Evolutionary conservation across 108 stramenopile genomes (phyloP).

Genomic region (Asterionellopsis glacialis): DNA sequence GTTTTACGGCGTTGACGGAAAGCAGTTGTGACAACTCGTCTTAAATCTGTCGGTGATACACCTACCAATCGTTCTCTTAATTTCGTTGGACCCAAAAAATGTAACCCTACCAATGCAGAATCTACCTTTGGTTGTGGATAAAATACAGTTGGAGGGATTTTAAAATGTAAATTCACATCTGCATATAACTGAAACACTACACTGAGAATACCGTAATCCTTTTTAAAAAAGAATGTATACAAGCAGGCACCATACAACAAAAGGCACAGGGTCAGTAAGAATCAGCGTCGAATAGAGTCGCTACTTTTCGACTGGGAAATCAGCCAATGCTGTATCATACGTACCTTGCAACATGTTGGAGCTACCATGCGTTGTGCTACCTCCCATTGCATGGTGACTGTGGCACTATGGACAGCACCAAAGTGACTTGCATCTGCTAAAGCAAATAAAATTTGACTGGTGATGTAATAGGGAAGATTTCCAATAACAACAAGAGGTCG

Average conservation of each 20-base stretch:
- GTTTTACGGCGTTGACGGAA: conserved; percentile 97
- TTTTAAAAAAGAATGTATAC: neutral
- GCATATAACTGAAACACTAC: conserved; percentile 95
- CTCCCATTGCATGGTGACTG: conserved; percentile 97
- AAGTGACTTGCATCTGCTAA: conserved; percentile 88
- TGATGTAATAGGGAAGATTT: conserved; percentile 97
- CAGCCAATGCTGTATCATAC: too few relatives aligned
- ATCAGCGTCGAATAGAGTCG: conserved; percentile 3
- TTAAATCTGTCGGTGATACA: conserved; percentile 68
- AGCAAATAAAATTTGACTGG: conserved; percentile 92
- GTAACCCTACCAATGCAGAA: conserved; percentile 88
- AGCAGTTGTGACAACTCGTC: conserved; percentile 78
- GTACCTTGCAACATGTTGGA: conserved; percentile 45
- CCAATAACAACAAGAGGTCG: conserved; percentile 90
- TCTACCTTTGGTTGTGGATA: conserved; percentile 97
- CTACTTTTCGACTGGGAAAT: too few relatives aligned
- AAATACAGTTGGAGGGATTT: conserved; percentile 97
- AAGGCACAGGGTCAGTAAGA: neutral
- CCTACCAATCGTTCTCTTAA: conserved; percentile 67
- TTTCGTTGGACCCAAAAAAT: conserved; percentile 70
- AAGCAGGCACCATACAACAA: neutral
- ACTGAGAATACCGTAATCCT: conserved; percentile 93
- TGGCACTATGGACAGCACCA: conserved; percentile 82
- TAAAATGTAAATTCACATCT: conserved; percentile 80
- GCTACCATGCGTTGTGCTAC: conserved; percentile 91